Percentiles rank a stretch among this genome's conserved stretches.
Evolutionary conservation across 352 stramenopile genomes (phyloP).

Genomic region (Blastocystis sp.): DNA sequence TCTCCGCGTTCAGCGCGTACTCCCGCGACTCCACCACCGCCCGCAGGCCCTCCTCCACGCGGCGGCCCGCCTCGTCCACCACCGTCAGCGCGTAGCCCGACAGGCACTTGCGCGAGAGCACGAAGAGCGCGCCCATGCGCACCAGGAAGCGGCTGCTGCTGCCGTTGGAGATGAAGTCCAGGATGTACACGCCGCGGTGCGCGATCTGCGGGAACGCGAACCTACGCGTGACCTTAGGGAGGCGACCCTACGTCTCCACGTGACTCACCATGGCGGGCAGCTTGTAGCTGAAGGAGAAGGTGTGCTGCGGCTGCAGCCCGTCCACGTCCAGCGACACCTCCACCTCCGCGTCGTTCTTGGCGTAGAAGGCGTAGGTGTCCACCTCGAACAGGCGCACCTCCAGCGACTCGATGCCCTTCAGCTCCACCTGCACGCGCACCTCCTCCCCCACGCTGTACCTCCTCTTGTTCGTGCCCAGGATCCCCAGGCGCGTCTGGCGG

Average conservation of each 20-base stretch:
- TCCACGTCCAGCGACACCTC: constrained; percentile 47
- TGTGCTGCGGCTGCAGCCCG: constrained; percentile 32
- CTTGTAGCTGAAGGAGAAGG: not conserved
- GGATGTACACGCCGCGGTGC: constrained; percentile 61
- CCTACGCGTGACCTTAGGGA: too few species aligned
- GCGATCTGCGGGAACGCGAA: constrained; percentile 38
- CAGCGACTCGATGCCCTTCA: constrained; percentile 68
- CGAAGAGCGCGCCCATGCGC: constrained; percentile 53
- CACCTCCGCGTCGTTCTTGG: constrained; percentile 47
- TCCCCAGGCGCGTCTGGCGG: not conserved
- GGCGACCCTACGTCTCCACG: not conserved
- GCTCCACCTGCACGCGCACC: constrained; percentile 27
- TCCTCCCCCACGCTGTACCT: constrained; percentile 25
- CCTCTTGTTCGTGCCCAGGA: constrained; percentile 23
- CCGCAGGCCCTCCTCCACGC: constrained; percentile 36
- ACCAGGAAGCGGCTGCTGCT: constrained; percentile 63
- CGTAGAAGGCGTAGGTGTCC: constrained; percentile 65
- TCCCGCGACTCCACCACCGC: constrained; percentile 13
- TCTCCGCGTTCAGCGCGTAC: not conserved
- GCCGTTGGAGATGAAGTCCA: constrained; percentile 59
- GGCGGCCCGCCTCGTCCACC: constrained; percentile 64
- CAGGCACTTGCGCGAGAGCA: constrained; percentile 9
- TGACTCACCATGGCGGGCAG: not conserved
- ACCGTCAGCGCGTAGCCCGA: constrained; percentile 53
- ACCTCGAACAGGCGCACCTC: constrained; percentile 66